Percentiles rank a stretch among this genome's conserved stretches.
These are phyloP conservation scores for Fusarium nodosum DNA, from an alignment of 2,329 filamentous ascomycete genomes.

Conservation along the genomic window DNA sequence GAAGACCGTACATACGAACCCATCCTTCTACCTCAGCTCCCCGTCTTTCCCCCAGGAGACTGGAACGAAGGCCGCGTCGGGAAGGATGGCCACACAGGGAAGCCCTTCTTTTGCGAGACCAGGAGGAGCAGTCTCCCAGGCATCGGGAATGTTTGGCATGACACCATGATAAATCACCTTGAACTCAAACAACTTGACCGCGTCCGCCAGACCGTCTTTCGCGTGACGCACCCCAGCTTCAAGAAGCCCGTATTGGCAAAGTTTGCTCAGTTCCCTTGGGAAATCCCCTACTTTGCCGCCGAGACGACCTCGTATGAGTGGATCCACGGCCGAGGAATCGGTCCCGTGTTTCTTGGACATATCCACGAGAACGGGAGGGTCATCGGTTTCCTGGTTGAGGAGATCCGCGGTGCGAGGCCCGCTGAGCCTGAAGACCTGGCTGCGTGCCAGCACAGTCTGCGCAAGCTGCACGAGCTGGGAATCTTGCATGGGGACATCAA, in stretches of 20 bases:
- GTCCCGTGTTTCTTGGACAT: slow-evolving; percentile 52
- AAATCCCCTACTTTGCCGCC: slow-evolving; percentile 51
- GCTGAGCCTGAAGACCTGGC: slow-evolving; percentile 50
- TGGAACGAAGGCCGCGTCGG: slow-evolving; percentile 58
- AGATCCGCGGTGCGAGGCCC: slow-evolving; percentile 43
- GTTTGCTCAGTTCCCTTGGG: slow-evolving; percentile 51
- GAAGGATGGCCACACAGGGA: slow-evolving; percentile 43
- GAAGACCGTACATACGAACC: slow-evolving; percentile 55
- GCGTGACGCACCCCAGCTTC: slow-evolving; percentile 46
- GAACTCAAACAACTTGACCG: slow-evolving; percentile 47
- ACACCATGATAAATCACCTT: slow-evolving; percentile 52
- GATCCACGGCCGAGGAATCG: slow-evolving; percentile 49
- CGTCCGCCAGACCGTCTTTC: slow-evolving; percentile 50
- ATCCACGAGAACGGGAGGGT: slow-evolving; percentile 52
- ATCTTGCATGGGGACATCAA: slow-evolving; percentile 55
- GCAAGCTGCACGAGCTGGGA: slow-evolving; percentile 50
- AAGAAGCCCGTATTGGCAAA: slow-evolving; percentile 45
- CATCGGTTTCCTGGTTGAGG: slow-evolving; percentile 50
- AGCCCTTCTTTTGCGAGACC: slow-evolving; percentile 49
- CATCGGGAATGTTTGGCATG: slow-evolving; percentile 55
- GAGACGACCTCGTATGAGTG: slow-evolving; percentile 52
- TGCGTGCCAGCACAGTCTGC: slow-evolving; percentile 48
- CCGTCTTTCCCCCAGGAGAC: slow-evolving; percentile 55
- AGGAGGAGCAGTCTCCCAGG: slow-evolving; percentile 49
- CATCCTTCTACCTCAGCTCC: slow-evolving; percentile 52